phyloP scores from a whole-genome alignment of 345 rosid genomes.

The Gossypium anomalum region DNA sequence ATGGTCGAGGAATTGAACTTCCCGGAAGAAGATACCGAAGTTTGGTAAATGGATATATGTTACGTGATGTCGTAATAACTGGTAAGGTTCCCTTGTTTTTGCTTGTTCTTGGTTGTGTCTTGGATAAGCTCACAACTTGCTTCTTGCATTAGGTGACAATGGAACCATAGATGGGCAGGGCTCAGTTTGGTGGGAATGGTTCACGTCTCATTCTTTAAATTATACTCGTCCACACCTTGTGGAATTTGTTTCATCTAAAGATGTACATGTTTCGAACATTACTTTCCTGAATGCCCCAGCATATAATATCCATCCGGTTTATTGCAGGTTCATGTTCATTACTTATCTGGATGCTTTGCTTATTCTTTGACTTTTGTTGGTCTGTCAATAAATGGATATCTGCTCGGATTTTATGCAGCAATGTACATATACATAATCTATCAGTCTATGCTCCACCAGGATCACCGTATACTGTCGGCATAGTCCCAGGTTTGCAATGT shows the following conservation, averaged over 20 bases:
- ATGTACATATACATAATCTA: constrained; percentile 56
- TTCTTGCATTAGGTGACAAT: constrained; percentile 53
- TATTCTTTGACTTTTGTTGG: background rate
- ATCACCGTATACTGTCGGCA: constrained; percentile 63
- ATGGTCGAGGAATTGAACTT: constrained; percentile 84
- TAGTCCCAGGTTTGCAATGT: constrained; percentile 65
- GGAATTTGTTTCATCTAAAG: constrained; percentile 61
- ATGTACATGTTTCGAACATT: constrained; percentile 68
- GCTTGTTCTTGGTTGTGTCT: background rate
- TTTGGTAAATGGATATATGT: constrained; percentile 75
- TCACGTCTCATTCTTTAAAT: constrained; percentile 54
- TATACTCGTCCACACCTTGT: constrained; percentile 88
- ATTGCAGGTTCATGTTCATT: constrained; percentile 53
- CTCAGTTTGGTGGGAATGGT: constrained; percentile 85
- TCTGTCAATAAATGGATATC: background rate
- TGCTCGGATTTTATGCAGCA: constrained; percentile 36
- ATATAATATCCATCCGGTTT: constrained; percentile 76
- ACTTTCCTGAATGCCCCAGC: constrained; percentile 83
- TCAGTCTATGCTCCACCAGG: constrained; percentile 49
- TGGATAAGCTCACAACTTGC: background rate
- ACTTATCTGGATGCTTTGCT: background rate
- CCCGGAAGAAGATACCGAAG: constrained; percentile 75
- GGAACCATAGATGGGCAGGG: constrained; percentile 95
- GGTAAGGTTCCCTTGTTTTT: constrained; percentile 33
- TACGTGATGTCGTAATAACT: constrained; percentile 71